Evolutionary conservation across 2,329 filamentous ascomycete genomes (phyloP), one percentile per base, ranked within the genome.

Genomic region (Camptophora hylomeconis): DNA sequence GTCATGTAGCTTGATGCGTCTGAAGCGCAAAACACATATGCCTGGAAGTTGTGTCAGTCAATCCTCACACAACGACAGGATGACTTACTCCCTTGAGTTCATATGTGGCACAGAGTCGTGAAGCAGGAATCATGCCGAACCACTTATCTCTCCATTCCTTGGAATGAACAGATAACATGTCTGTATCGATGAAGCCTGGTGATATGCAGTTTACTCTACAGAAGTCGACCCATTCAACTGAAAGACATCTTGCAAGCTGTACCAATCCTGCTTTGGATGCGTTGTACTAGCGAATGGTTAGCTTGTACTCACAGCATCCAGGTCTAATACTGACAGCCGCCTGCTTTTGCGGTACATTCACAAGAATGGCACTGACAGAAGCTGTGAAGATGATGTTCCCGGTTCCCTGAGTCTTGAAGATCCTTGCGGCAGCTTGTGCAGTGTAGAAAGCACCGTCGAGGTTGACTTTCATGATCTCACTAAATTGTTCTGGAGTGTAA

Each of bases 1-100:
- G 61, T 64, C 49, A 56, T 62, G 35, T 63, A 65, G 5, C 52
- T 51, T 17, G 54, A 60, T 2, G 60, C 59, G 46, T 62, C 56
- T 30, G 50, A 56, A 20, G 51, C 50, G 22, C 62, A 42, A 35
- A 61, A 64, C 3, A 62, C 55, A 33, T 63, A 63, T 4, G 57
- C 57, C 33, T 35, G 13, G 11, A 14, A 7, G 9, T 8, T 14
- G 12, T 17, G 30, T 28, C 14, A 29, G 24, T 14, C 23, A 24
- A 9, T 7, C 9, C 15, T 16, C 15, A n/a, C 14, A 5, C 5
- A 5, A 13, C 5, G 11, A 3, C 15, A 9, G n/a, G 12, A 13
- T 13, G 8, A 38, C 40, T 35, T 37, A 52, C 51, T 8, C 50
- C 52, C 31, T 57, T 59, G 22, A 59, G 29, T 36, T 58, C 56